Evolutionary conservation across 164 flowering plant genomes (phyloP).

Genomic region (Taxillus chinensis): DNA sequence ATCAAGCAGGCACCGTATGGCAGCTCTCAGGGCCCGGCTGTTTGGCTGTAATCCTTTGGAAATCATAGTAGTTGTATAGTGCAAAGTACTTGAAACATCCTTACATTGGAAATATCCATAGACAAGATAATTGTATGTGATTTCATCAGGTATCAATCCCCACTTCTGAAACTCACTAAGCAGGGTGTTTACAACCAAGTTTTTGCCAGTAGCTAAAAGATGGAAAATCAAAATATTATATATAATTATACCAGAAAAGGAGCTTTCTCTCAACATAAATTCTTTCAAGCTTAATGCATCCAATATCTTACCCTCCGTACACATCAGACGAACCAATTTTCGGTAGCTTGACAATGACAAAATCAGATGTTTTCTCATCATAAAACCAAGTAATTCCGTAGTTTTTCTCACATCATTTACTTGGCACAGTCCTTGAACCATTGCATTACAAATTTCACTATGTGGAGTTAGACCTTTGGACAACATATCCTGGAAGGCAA

Average conservation of each 20-base stretch:
- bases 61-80: conserved; percentile 48
- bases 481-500: conserved; percentile 30
- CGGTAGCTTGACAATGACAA: conserved; percentile 47
- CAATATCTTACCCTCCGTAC: conserved; percentile 25
- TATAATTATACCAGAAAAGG: conserved; percentile 13
- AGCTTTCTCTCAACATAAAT: conserved; percentile 26
- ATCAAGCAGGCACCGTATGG: conserved; percentile 28
- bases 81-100: conserved; percentile 32
- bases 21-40: conserved; percentile 44
- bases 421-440: conserved; percentile 40
- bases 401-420: conserved; percentile 27
- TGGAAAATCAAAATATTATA: conserved; percentile 58
- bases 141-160: conserved; percentile 35
- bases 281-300: conserved; percentile 43
- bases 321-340: conserved; percentile 32
- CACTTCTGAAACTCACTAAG: conserved; percentile 35
- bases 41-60: conserved; percentile 46
- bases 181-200: conserved; percentile 18
- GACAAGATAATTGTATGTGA: conserved; percentile 60
- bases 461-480: conserved; percentile 27
- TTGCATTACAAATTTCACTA: conserved; percentile 21
- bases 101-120: conserved; percentile 37
- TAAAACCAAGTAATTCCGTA: conserved; percentile 36
- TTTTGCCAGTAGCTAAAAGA: conserved; percentile 27
- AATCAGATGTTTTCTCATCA: conserved; percentile 38